Evolutionary conservation across 176 grass and related monocot genomes (phyloP).

Genomic region (bread wheat (Triticum aestivum)): DNA sequence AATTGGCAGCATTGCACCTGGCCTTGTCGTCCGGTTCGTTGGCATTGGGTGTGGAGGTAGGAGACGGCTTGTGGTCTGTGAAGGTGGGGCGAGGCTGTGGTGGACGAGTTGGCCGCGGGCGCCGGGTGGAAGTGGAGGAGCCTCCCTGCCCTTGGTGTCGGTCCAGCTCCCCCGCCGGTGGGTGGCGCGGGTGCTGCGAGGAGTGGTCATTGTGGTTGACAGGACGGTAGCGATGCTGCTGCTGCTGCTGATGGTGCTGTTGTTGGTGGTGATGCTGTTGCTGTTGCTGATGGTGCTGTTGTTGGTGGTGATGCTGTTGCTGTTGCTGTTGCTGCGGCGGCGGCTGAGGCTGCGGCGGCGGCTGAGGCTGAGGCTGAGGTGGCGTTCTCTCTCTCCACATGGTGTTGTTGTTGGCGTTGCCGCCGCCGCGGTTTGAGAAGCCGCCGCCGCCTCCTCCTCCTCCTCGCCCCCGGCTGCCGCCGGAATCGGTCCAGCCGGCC

Average conservation of each 20-base stretch:
- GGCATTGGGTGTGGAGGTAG: not conserved
- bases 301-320: not conserved
- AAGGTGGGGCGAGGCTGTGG: not conserved
- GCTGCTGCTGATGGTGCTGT: not conserved
- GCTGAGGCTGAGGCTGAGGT: not conserved
- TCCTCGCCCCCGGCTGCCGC: constrained; percentile 3
- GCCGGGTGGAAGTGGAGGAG: constrained; percentile 17
- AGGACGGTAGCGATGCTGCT: constrained; percentile 19
- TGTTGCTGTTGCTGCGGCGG: not conserved
- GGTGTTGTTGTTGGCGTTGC: not conserved
- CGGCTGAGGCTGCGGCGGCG: not conserved
- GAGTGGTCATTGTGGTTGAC: not conserved
- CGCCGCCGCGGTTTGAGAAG: constrained; percentile 12
- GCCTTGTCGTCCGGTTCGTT: constrained; percentile 33
- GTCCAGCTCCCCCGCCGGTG: not conserved
- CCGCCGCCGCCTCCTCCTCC: constrained; percentile 20
- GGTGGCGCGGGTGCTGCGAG: not conserved
- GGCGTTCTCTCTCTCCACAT: constrained; percentile 2
- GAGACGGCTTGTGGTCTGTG: constrained; percentile 20
- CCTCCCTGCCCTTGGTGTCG: not conserved
- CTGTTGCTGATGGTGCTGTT: not conserved
- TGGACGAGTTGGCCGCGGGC: not conserved
- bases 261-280: not conserved
- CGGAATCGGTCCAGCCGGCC: constrained; percentile 38
- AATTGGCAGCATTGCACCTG: constrained; percentile 48